phyloP scores from a whole-genome alignment of 805 yeast genomes.

The Candida dendrica region DNA sequence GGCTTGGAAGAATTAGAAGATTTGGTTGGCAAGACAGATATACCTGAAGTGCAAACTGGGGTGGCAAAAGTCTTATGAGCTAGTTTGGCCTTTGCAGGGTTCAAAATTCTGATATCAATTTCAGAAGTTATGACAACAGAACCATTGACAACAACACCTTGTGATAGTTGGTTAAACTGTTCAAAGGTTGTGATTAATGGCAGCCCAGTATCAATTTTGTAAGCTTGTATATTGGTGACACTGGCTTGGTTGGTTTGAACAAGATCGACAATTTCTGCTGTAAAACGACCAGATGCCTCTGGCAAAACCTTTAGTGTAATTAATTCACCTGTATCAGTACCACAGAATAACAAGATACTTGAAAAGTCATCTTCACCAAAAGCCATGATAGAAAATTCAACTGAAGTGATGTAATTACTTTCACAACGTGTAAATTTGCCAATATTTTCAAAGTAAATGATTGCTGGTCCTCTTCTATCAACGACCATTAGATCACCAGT shows the following conservation, averaged over 20 bases:
- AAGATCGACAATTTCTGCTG: constrained; percentile 42
- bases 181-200: constrained; percentile 59
- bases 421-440: constrained; percentile 17
- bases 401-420: constrained; percentile 38
- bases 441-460: constrained; percentile 39
- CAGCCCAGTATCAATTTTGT: constrained; percentile 52
- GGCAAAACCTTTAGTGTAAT: constrained; percentile 62
- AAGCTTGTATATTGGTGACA: constrained; percentile 49
- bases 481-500: constrained; percentile 69
- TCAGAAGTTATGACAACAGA: constrained; percentile 47
- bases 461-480: constrained; percentile 76
- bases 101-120: constrained; percentile 55
- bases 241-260: constrained; percentile 44
- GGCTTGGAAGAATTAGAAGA: constrained; percentile 16
- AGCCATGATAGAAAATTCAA: constrained; percentile 71
- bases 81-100: constrained; percentile 53
- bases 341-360: constrained; percentile 66
- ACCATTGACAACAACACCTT: constrained; percentile 59
- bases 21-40: constrained; percentile 33
- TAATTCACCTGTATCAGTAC: constrained; percentile 71
- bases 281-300: constrained; percentile 51
- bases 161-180: constrained; percentile 48
- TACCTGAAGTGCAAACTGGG: constrained; percentile 39
- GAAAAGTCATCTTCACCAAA: constrained; percentile 62
- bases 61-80: constrained; percentile 55